Conservation (phyloP, 2,329 filamentous ascomycete genomes). For the Ceratocystiopsis sp. region DNA sequence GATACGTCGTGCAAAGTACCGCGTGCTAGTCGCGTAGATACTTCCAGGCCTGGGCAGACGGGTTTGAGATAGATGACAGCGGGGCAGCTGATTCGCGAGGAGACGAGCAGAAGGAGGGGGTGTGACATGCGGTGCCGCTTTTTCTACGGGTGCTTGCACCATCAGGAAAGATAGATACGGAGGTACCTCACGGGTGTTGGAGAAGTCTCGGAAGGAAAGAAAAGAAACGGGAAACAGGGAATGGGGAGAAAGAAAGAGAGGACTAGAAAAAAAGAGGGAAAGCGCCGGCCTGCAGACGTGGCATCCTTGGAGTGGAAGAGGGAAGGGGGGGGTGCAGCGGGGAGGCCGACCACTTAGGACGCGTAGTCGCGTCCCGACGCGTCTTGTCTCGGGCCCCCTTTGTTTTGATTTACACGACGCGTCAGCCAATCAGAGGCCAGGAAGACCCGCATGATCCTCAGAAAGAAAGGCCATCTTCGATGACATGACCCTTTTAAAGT, state of each 20-base stretch:
- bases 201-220: neutral
- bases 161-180: no score
- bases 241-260: neutral
- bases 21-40: no score
- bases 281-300: no score
- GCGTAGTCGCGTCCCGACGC: slow-evolving; percentile 7
- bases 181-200: no score
- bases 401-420: slow-evolving; percentile 8
- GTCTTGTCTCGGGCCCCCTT: slow-evolving; percentile 2
- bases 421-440: slow-evolving; percentile 6
- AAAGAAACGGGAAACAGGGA: neutral
- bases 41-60: no score
- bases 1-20: no score
- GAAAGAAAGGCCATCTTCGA: slow-evolving; percentile 1
- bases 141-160: no score
- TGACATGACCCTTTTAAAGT: neutral
- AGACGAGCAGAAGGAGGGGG: neutral
- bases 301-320: neutral
- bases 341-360: slow-evolving; percentile 1
- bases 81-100: slow-evolving; percentile 6
- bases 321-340: neutral
- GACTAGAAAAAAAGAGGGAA: neutral
- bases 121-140: neutral
- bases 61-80: slow-evolving; percentile 7
- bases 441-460: neutral